Percentiles rank a stretch among this genome's conserved stretches.
These are phyloP conservation scores for Capniomyces stellatus DNA, from an alignment of 371 early-diverging fungal genomes.

Conservation along the genomic window DNA sequence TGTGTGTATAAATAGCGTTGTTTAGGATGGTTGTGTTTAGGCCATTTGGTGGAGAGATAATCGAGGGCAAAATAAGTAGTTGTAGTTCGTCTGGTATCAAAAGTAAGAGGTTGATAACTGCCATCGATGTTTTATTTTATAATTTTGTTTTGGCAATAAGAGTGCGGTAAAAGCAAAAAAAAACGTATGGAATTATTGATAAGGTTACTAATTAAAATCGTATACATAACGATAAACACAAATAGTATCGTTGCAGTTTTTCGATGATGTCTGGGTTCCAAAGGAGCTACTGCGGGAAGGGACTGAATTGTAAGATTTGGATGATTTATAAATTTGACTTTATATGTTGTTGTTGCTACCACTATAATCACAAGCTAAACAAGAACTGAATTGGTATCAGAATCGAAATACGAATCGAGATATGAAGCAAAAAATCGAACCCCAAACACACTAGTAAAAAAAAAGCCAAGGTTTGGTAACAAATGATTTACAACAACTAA, in stretches of 20 bases:
- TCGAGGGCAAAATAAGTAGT: constrained; percentile 58
- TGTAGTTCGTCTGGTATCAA: constrained; percentile 26
- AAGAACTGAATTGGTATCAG: constrained; percentile 13
- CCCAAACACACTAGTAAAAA: too few species aligned
- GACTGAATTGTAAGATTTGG: constrained; percentile 30
- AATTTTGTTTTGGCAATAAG: too few species aligned
- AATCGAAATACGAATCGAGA: background rate
- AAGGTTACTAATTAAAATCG: too few species aligned
- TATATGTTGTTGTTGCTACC: too few species aligned
- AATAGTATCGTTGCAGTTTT: constrained; percentile 68
- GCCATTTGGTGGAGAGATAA: constrained; percentile 74
- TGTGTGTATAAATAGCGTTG: constrained; percentile 16
- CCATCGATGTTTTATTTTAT: too few species aligned
- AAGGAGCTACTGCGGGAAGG: constrained; percentile 36
- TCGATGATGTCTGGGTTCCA: constrained; percentile 80
- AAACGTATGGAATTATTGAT: too few species aligned
- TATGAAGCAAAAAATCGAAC: background rate
- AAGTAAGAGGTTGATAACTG: too few species aligned
- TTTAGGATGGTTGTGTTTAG: constrained; percentile 80
- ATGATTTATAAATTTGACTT: too few species aligned
- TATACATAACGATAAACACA: background rate
- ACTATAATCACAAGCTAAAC: too few species aligned
- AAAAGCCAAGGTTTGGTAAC: too few species aligned
- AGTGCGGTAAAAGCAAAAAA: too few species aligned
- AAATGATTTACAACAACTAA: too few species aligned